Evolutionary conservation across 2,329 filamentous ascomycete genomes (phyloP), one percentile per base, ranked within the genome.

Genomic region (Onygenales sp.): DNA sequence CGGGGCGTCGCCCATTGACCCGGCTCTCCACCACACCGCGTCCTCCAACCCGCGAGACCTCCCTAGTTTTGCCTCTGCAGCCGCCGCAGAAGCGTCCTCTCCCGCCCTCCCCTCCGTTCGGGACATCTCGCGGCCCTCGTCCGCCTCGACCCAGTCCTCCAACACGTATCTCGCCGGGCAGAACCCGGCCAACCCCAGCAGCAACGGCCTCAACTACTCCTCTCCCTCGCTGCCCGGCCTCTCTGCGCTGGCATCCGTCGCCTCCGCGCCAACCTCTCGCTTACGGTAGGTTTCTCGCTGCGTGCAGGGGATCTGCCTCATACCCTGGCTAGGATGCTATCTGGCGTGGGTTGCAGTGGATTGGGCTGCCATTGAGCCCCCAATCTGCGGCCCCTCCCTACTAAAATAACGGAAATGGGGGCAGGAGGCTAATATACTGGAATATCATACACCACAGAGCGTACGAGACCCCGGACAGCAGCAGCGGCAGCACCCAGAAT

Each of bases 171-270:
- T 69, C 27, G 63, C 64, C 41, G 64, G 68, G 35, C 57, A 66
- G 35, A 65, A 69, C 55, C 57, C 61, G 32, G 49, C 55, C 14
- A 60, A 60, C 56, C 52, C 61, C 48, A 56, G 63, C 33, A 60
- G 58, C 36, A 62, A 59, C 51, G 62, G 56, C 48, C 60, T 63
- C 46, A 59, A 61, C 33, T 43, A 50, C 41, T 36, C 63, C 55
- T 65, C 67, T 54, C 71, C 77, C 56, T 69, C 83, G 49, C 81
- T 81, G 27, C 35, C 46, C 31, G 79, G 78, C 27, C 67, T 85
- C 51, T 80, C 80, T 50, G 75, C 80, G 41, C 72, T 85, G 61
- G 81, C 82, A 43, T 81, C 79, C 52, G 72, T 82, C 60, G 78
- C 78, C 38, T 75, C 78, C 33, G 75, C 73, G 51, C 72, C 74